Evolutionary conservation across 208 protist species (phyloP).

Genomic region (Trypanosoma mega): DNA sequence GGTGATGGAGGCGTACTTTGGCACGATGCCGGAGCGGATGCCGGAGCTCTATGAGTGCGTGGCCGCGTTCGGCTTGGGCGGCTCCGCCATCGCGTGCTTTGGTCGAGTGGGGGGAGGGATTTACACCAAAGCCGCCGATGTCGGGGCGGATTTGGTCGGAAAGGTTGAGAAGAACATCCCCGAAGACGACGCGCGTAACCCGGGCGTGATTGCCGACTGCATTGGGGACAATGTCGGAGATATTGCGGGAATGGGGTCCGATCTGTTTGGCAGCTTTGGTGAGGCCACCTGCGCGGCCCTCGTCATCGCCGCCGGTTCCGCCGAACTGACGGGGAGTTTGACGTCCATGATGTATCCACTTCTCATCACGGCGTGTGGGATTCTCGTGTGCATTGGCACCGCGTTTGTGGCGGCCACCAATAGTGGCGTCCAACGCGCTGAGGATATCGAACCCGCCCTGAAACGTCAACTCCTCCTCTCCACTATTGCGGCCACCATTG

Average conservation of each 20-base stretch:
- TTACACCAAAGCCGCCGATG: constrained; percentile 96
- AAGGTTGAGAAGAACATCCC: constrained; percentile 96
- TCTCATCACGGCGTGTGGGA: constrained; percentile 78
- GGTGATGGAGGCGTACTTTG: constrained; percentile 65
- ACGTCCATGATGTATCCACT: constrained; percentile 90
- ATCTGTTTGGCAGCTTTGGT: constrained; percentile 96
- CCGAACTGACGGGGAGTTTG: constrained; percentile 59
- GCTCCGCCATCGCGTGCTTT: constrained; percentile 95
- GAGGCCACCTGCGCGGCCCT: constrained; percentile 94
- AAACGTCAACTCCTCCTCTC: constrained; percentile 82
- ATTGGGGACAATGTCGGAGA: constrained; percentile 97
- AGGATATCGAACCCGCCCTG: constrained; percentile 75
- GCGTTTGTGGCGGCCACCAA: constrained; percentile 60
- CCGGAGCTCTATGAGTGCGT: constrained; percentile 82
- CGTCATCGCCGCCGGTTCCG: constrained; percentile 67
- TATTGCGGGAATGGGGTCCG: constrained; percentile 94
- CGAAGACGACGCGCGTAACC: constrained; percentile 96
- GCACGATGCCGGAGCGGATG: constrained; percentile 27
- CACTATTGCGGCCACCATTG: constrained; percentile 67
- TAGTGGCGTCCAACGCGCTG: constrained; percentile 43
- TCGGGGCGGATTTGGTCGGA: constrained; percentile 95
- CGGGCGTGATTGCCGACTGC: constrained; percentile 95
- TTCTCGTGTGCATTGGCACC: constrained; percentile 75
- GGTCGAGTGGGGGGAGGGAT: constrained; percentile 95
- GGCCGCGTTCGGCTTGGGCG: constrained; percentile 95